Evolutionary conservation across 2,329 filamentous ascomycete genomes (phyloP), one percentile per base, ranked within the genome.

Genomic region (Taxawa tesnikishii): DNA sequence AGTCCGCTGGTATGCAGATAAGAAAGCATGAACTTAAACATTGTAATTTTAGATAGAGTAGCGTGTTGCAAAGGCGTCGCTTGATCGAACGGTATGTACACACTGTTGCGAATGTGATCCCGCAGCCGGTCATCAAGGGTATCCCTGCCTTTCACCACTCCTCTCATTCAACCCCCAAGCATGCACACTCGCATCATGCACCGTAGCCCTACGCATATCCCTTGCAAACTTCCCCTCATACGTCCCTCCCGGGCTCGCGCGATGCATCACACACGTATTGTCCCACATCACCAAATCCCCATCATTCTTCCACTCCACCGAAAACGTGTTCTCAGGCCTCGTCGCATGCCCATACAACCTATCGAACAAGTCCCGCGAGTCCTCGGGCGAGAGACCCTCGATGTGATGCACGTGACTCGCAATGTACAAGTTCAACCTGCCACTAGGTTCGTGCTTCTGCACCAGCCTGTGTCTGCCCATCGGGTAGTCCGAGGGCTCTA

Each of bases 261-360:
- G 50, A 48, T 76, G 70, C 57, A 75, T 59, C 11, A 68, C 64
- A 29, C 58, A 62, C 0, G 66, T 65, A 45, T 75, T 75, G 42
- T 76, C 71, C 71, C 72, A 75, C 12, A 70, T 57, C 11, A 75
- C 47, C 34, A 75, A 28, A 43, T 75, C 71, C 0, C 66, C 60
- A 0, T 51, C 43, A 6, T 60, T 45, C 16, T 62, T 40, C 70
- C 69, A 75, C 25, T 54, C 46, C 3, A 73, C 55, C 5, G 51
- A 56, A 6, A 64, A 36, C 0, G 58, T 46, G 41, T 68, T 67
- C 43, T 65, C 63, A 1, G 56, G 47, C 49, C 67, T 61, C 4
- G 59, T 62, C 0, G 56, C 61, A 44, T 71, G 67, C 3, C 44
- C 43, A 24, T 63, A 62, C n/a, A 73, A 48, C n/a, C 38, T 47